Conservation (phyloP, 73 alveolate genomes). For the Symbiodinium natans region DNA sequence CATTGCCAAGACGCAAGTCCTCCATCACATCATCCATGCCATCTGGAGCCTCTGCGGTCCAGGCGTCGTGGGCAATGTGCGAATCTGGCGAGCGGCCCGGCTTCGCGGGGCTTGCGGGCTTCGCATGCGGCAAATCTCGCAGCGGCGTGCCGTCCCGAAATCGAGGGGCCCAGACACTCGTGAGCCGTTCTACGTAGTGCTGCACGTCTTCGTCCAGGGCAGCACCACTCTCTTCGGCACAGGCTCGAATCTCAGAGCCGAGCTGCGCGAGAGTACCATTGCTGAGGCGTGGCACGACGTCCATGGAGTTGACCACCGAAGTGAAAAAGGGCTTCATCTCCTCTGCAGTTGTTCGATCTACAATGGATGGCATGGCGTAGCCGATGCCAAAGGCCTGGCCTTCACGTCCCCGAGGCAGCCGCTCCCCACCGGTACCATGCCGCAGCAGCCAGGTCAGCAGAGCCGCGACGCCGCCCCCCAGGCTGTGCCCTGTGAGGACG, state of each 20-base stretch:
- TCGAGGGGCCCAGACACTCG: slow-evolving; percentile 64
- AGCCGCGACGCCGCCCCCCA: slow-evolving; percentile 88
- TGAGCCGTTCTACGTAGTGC: slow-evolving; percentile 69
- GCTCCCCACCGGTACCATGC: not conserved
- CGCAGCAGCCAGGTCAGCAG: slow-evolving; percentile 77
- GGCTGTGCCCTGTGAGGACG: slow-evolving; percentile 52
- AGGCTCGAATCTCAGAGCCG: not conserved
- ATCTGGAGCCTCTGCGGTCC: not conserved
- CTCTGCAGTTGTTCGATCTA: slow-evolving; percentile 46
- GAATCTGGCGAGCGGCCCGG: no score
- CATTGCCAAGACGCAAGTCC: not conserved
- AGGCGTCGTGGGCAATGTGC: not conserved
- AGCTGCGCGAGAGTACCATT: slow-evolving; percentile 19
- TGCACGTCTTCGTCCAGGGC: slow-evolving; percentile 36
- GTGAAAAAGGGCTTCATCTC: slow-evolving; percentile 53
- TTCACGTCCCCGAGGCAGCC: not conserved
- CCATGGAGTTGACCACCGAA: slow-evolving; percentile 83
- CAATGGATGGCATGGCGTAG: slow-evolving; percentile 59
- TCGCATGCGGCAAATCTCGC: not conserved
- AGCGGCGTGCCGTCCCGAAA: slow-evolving; percentile 70
- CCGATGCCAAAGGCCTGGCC: slow-evolving; percentile 57
- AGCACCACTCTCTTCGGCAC: slow-evolving; percentile 46
- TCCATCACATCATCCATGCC: not conserved
- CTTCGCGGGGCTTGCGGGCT: not conserved
- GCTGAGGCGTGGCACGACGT: slow-evolving; percentile 70